A percentile compares a stretch with the other conserved stretches of the same genome.
Evolutionary conservation across 768 basidiomycete species (phyloP).

Genomic region (Zangia roseola): DNA sequence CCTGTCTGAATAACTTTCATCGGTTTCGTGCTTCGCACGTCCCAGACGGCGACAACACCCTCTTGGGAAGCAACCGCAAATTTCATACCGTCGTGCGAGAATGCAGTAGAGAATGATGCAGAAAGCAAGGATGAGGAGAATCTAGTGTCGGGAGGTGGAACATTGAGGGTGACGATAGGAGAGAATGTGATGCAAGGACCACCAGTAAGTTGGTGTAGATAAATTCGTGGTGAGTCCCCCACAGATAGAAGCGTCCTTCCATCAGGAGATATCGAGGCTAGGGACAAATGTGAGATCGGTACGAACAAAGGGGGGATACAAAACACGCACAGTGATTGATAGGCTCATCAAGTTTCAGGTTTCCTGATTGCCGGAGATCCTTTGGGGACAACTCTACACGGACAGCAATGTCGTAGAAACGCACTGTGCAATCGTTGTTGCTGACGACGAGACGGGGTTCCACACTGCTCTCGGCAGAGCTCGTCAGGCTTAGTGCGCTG

Average conservation of each 20-base stretch:
- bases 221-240: slow-evolving; percentile 86
- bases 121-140: slow-evolving; percentile 45
- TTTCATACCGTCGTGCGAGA: slow-evolving; percentile 71
- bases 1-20: slow-evolving; percentile 66
- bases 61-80: slow-evolving; percentile 86
- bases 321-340: slow-evolving; percentile 74
- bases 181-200: slow-evolving; percentile 60
- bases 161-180: slow-evolving; percentile 64
- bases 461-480: slow-evolving; percentile 58
- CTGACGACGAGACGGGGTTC: slow-evolving; percentile 80
- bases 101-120: slow-evolving; percentile 80
- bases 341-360: slow-evolving; percentile 60
- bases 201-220: slow-evolving; percentile 74
- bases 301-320: not conserved
- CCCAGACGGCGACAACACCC: slow-evolving; percentile 79
- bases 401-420: slow-evolving; percentile 74
- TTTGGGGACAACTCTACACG: slow-evolving; percentile 43
- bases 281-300: slow-evolving; percentile 9
- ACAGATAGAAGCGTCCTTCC: slow-evolving; percentile 85
- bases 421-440: slow-evolving; percentile 83
- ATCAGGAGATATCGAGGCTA: slow-evolving; percentile 89
- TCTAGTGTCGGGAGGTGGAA: slow-evolving; percentile 54
- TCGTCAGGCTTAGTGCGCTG: slow-evolving; percentile 59
- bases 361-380: slow-evolving; percentile 49
- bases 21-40: slow-evolving; percentile 71